Evolutionary conservation across 441 rosid genomes (phyloP).

Genomic region (Gossypium davidsonii): DNA sequence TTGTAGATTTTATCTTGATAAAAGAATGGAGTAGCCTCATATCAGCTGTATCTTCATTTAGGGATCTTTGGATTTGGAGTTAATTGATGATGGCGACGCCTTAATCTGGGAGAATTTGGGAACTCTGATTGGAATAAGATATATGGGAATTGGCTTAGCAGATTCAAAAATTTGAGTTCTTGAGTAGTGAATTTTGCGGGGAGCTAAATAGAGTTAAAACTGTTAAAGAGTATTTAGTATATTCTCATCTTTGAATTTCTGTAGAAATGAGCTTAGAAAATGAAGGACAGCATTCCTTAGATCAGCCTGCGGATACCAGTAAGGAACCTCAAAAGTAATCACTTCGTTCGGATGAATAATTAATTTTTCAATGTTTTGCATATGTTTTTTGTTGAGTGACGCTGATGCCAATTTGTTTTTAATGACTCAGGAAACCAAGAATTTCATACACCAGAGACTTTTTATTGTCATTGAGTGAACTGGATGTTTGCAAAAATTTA

Average conservation of each 20-base stretch:
- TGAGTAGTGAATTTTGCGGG: conserved; percentile 11
- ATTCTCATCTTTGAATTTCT: conserved; percentile 5
- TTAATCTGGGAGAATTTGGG: neutral
- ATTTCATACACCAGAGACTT: conserved; percentile 62
- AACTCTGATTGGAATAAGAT: neutral
- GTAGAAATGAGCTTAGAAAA: conserved; percentile 58
- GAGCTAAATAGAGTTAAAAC: neutral
- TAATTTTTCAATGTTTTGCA: neutral
- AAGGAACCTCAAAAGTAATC: conserved; percentile 38
- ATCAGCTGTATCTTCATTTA: conserved; percentile 15
- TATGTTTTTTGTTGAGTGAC: neutral
- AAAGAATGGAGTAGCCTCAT: conserved; percentile 32
- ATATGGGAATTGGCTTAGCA: conserved; percentile 10
- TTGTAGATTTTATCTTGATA: conserved; percentile 31
- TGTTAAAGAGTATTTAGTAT: conserved; percentile 3
- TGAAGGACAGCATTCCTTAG: conserved; percentile 35
- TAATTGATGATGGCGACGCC: conserved; percentile 17
- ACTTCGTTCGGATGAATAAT: conserved; percentile 9
- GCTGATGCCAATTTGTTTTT: neutral
- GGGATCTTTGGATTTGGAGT: conserved; percentile 12
- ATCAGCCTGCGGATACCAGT: conserved; percentile 32
- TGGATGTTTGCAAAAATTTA: conserved; percentile 66
- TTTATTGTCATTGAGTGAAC: conserved; percentile 62
- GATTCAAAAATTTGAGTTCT: conserved; percentile 3
- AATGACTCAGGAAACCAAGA: conserved; percentile 50